phyloP scores from a whole-genome alignment of 73 alveolate genomes.

The Tetrahymena elliotti region DNA sequence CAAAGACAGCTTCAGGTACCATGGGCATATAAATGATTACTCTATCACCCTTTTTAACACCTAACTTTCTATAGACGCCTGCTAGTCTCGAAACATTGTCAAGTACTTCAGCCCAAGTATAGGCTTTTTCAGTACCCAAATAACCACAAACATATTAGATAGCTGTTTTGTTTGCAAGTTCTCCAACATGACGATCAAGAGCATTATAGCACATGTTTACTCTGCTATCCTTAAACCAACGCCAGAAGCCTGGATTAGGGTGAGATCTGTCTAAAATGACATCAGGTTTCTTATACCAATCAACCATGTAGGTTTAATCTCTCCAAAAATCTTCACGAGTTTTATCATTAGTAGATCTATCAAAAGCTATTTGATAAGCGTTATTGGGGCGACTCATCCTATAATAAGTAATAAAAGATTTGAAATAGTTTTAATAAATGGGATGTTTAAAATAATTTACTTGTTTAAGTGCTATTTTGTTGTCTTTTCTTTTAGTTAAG shows the following conservation, averaged over 20 bases:
- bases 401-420: background rate
- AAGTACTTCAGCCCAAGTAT: conserved; percentile 77
- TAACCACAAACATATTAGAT: conserved; percentile 70
- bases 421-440: background rate
- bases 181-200: conserved; percentile 88
- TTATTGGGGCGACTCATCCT: background rate
- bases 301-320: conserved; percentile 26
- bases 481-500: background rate
- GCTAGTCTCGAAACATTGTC: conserved; percentile 86
- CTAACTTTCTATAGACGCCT: conserved; percentile 63
- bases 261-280: background rate
- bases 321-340: conserved; percentile 11
- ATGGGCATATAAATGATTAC: conserved; percentile 97
- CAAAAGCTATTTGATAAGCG: conserved; percentile 6
- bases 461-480: background rate
- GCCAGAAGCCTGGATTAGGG: conserved; percentile 13
- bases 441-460: background rate
- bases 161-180: conserved; percentile 70
- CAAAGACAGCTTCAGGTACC: conserved; percentile 94
- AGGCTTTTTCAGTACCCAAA: conserved; percentile 49
- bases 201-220: conserved; percentile 96
- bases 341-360: background rate
- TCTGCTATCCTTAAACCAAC: conserved; percentile 59
- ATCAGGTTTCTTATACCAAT: conserved; percentile 23
- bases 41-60: conserved; percentile 88